These are phyloP conservation scores for Pythium inflatum DNA, from an alignment of 352 stramenopile genomes.

Conservation along the genomic window DNA sequence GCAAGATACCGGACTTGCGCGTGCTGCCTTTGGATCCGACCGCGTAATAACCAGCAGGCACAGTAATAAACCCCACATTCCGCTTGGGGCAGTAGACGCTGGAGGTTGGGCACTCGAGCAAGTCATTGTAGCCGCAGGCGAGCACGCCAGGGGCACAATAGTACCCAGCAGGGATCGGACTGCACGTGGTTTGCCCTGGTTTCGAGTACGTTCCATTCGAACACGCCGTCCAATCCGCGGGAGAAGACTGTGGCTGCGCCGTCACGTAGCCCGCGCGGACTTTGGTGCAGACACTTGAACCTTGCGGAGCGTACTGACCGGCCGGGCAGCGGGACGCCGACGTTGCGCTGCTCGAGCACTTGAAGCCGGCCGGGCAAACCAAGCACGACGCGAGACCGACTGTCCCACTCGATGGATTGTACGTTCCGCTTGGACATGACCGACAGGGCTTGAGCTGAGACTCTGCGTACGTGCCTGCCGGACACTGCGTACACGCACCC, in stretches of 20 bases:
- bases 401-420: slow-evolving; percentile 41
- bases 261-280: slow-evolving; percentile 49
- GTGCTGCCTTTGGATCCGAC: slow-evolving; percentile 43
- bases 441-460: slow-evolving; percentile 38
- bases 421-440: slow-evolving; percentile 50
- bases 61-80: slow-evolving; percentile 39
- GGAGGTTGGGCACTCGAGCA: slow-evolving; percentile 44
- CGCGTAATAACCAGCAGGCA: slow-evolving; percentile 53
- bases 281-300: slow-evolving; percentile 40
- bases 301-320: slow-evolving; percentile 44
- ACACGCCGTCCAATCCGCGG: slow-evolving; percentile 42
- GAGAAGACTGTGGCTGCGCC: slow-evolving; percentile 36
- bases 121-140: slow-evolving; percentile 42
- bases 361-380: slow-evolving; percentile 49
- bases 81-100: slow-evolving; percentile 54
- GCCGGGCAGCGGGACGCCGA: slow-evolving; percentile 36
- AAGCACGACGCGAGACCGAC: slow-evolving; percentile 38
- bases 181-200: slow-evolving; percentile 49
- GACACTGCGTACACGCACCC: slow-evolving; percentile 41
- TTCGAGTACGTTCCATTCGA: slow-evolving; percentile 62
- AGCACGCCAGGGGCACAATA: slow-evolving; percentile 37
- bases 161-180: slow-evolving; percentile 44
- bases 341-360: slow-evolving; percentile 34
- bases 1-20: slow-evolving; percentile 35
- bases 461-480: slow-evolving; percentile 47